Base-by-base conservation (phyloP, 1,284 basidiomycete species). In the Trichosporon asahii region DNA sequence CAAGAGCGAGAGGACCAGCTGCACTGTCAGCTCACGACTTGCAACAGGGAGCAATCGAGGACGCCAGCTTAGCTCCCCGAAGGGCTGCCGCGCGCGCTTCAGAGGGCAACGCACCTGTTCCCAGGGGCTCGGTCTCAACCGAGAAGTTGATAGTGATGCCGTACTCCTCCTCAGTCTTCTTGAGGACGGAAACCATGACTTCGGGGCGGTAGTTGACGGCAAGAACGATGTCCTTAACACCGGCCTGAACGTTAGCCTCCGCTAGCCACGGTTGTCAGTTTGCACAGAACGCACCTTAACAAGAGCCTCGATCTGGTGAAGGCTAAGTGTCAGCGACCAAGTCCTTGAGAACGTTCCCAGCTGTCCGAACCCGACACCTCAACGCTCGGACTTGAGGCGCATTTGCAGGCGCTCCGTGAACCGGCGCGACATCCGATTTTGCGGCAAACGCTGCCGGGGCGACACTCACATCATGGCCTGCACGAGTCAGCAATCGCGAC, bases 121-220 rank as follows among this genome's bases (percentile, higher is more conserved):
- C 86, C n/a, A 87, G 78, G 12, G 86, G 86, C 78, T 87, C 86
- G 65, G 84, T 86, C 79, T 87, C 86, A 66, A 87, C 85, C 53
- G 82, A 84, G 77, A 86, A 86, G 75, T 82, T 85, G 77, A 86
- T 86, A 74, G 82, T 85, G 82, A 87, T 86, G 66, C 85, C 85
- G 75, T 85, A 86, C 78, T 85, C 81, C 76, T 86, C 85, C 76
- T 87, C 86, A 14, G 84, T 85, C 80, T 87, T 84, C 78, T 85
- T 85, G 68, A 87, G 79, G 35, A 86, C 82, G 21, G 85, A 82
- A 64, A 86, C 85, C 86, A 87, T 87, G 73, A 87, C 85, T 76
- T 86, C 85, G 21, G 85, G 85, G 64, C 85, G 80, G 79, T 86
- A 86, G 80, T 86, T 86, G 77, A 87, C 86, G 40, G 86, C 86